phyloP scores from a whole-genome alignment of 1,284 basidiomycete genomes.

The Leccinum pachyderme region DNA sequence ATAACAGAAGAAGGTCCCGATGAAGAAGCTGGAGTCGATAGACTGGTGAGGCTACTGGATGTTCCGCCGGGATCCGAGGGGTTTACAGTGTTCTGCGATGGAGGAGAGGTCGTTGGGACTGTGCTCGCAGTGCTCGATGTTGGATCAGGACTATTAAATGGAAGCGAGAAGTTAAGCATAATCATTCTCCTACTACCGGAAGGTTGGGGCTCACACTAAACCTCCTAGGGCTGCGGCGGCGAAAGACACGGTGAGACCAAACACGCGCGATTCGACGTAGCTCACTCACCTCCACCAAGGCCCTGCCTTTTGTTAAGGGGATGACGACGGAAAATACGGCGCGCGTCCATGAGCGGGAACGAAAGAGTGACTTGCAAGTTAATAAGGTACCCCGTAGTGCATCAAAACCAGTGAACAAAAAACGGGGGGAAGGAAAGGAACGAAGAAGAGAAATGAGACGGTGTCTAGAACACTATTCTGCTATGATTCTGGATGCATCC shows the following conservation, averaged over 20 bases:
- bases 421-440: neutral
- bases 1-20: conserved; percentile 15
- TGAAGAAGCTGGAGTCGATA: conserved; percentile 15
- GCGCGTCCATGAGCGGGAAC: conserved; percentile 21
- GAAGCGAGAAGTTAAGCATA: neutral
- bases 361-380: conserved; percentile 22
- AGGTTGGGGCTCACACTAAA: conserved; percentile 20
- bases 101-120: neutral
- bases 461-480: conserved; percentile 7
- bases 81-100: conserved; percentile 1
- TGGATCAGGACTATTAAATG: conserved; percentile 6
- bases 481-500: neutral
- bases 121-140: conserved; percentile 2
- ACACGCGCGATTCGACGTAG: neutral
- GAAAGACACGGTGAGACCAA: conserved; percentile 1
- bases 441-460: neutral
- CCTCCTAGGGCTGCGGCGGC: conserved; percentile 14
- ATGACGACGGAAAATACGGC: conserved; percentile 19
- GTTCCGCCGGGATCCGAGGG: conserved; percentile 5
- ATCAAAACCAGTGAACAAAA: conserved; percentile 10
- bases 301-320: conserved; percentile 31
- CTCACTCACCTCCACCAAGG: conserved; percentile 30
- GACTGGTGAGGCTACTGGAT: conserved; percentile 18
- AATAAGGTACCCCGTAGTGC: neutral
- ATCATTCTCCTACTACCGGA: neutral